Evolutionary conservation across 202 grass and related monocot genomes (phyloP), one percentile per base, ranked within the genome.

Genomic region (Setaria viridis): DNA sequence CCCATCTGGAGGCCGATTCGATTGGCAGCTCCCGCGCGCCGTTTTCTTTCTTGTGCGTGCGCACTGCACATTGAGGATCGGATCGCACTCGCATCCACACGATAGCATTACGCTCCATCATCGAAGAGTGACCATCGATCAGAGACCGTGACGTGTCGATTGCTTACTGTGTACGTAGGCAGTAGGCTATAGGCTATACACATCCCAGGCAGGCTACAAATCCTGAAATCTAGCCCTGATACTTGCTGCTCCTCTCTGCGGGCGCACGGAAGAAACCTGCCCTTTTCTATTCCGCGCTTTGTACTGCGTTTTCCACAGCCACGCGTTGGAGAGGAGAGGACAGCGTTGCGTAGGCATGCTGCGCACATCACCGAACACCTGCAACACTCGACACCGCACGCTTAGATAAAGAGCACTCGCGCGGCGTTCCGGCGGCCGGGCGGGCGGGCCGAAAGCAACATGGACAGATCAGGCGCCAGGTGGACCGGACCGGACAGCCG

Each of bases 401-500:
- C 25, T 51, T 51, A 30, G 43, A 71, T 16, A 29, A 48, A 70
- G 12, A 71, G 62, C 25, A 25, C 25, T 25, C 25, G 25, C 25
- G 25, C 25, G 25, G 25, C 25, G 25, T 25, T 25, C 25, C 14
- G 46, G 25, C 47, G 70, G 46, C 45, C 65, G 63, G 6, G 11
- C 68, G 42, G n/a, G 67, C 67, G 20, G 70, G 21, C 48, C 71
- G 71, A 74, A 74, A 74, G 71, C 71, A 33, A 54, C 48, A 1
- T 19, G 46, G n/a, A 5, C n/a, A 3, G 9, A 48, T 39, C 37
- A 3, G 6, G 29, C 70, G 71, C 29, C 71, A 74, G 48, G 48
- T 53, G 47, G 70, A 51, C 66, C 37, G 16, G 37, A 19, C 65
- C 17, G 3, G 8, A 5, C 47, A 33, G 60, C 47, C 70, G 70